phyloP scores from a whole-genome alignment of 73 alveolate species.

The Breviolum minutum region DNA sequence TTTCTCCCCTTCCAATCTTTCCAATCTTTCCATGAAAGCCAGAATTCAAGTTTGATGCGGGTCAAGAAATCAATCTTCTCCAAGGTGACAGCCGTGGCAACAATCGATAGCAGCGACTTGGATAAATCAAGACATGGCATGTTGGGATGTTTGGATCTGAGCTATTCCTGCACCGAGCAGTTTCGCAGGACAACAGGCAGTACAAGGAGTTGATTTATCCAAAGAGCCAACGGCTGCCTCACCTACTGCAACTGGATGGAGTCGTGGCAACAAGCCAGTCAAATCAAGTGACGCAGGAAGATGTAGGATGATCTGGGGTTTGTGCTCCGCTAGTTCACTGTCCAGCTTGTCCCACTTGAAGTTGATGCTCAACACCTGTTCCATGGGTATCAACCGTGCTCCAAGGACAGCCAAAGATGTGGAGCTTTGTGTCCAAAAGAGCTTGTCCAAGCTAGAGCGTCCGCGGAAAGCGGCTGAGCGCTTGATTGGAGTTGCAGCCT shows the following conservation, averaged over 20 bases:
- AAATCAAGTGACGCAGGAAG: background rate
- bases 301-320: too few species aligned
- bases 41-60: too few species aligned
- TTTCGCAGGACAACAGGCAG: too few species aligned
- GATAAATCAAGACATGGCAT: background rate
- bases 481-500: background rate
- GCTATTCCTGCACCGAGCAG: too few species aligned
- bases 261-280: background rate
- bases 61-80: too few species aligned
- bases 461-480: constrained; percentile 57
- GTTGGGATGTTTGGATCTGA: background rate
- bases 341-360: too few species aligned
- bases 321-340: too few species aligned
- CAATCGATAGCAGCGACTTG: background rate
- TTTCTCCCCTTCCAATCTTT: too few species aligned
- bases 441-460: background rate
- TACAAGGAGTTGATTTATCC: background rate
- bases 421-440: background rate
- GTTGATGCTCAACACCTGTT: too few species aligned
- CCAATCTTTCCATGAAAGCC: too few species aligned
- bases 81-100: background rate
- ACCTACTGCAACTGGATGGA: constrained; percentile 15
- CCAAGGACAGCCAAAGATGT: constrained; percentile 26
- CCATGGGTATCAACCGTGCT: background rate
- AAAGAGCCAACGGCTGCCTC: background rate